Percentiles rank a stretch among this genome's conserved stretches.
phyloP scores from a whole-genome alignment of 176 grass and related monocot genomes.

The Carex scoparia region DNA sequence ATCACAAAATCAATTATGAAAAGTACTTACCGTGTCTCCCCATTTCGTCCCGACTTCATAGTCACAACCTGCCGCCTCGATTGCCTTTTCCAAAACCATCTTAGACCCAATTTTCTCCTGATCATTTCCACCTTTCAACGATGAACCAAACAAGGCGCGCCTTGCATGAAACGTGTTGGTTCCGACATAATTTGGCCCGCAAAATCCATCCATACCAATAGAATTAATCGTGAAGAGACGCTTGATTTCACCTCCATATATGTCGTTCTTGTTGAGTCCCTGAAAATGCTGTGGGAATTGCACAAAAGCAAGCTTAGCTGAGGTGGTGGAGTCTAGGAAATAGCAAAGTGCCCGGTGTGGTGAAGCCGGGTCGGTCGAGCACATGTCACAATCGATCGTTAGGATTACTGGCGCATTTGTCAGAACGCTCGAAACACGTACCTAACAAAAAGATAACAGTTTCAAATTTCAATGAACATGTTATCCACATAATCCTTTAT shows the following conservation, averaged over 20 bases:
- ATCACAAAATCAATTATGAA: not conserved
- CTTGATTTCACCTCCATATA: conserved; percentile 25
- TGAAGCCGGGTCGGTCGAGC: conserved; percentile 30
- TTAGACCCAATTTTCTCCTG: not conserved
- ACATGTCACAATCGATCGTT: conserved; percentile 45
- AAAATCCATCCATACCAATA: conserved; percentile 31
- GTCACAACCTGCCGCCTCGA: conserved; percentile 16
- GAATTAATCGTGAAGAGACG: not conserved
- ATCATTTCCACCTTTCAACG: not conserved
- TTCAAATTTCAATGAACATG: not conserved
- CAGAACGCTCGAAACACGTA: conserved; percentile 31
- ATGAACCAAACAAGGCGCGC: conserved; percentile 7
- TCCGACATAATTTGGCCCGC: conserved; percentile 31
- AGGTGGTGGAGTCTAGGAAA: conserved; percentile 27
- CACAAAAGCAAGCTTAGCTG: conserved; percentile 28
- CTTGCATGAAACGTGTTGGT: conserved; percentile 38
- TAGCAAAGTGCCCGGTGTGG: conserved; percentile 37
- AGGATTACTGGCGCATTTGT: conserved; percentile 38
- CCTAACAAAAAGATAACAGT: conserved; percentile 1
- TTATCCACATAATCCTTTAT: not conserved
- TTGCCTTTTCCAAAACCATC: not conserved
- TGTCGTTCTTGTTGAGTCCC: conserved; percentile 33
- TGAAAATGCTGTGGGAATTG: conserved; percentile 43
- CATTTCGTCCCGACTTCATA: conserved; percentile 35
- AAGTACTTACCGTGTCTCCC: conserved; percentile 25